A percentile compares a stretch with the other conserved stretches of the same genome.
Conservation (phyloP, 2,329 filamentous ascomycete species). For the Metarhizium rileyi region DNA sequence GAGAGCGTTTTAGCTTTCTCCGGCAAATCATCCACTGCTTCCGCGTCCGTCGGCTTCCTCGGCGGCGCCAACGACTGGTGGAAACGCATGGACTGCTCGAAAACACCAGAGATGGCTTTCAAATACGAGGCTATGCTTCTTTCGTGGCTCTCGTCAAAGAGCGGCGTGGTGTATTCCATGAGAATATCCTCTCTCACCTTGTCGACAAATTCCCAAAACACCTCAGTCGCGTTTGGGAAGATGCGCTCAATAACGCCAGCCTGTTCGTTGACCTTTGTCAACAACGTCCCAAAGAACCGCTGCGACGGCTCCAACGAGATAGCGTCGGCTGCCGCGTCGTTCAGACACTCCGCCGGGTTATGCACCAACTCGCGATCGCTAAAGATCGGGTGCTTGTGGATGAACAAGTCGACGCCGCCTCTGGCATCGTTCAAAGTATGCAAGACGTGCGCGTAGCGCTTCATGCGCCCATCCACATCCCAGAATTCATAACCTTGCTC, state of each 20-base stretch:
- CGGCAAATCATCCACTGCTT: conserved; percentile 47
- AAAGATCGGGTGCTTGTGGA: conserved; percentile 82
- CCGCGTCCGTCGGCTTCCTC: conserved; percentile 20
- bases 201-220: conserved; percentile 71
- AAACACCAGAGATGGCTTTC: conserved; percentile 76
- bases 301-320: conserved; percentile 73
- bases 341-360: conserved; percentile 73
- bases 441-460: conserved; percentile 78
- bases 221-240: conserved; percentile 61
- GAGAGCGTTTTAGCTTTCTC: conserved; percentile 59
- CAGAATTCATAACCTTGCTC: conserved; percentile 83
- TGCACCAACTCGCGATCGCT: conserved; percentile 55
- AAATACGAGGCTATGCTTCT: conserved; percentile 68
- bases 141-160: conserved; percentile 82
- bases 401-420: conserved; percentile 72
- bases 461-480: conserved; percentile 85
- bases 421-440: conserved; percentile 71
- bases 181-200: conserved; percentile 78
- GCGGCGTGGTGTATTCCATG: conserved; percentile 71
- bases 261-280: conserved; percentile 74
- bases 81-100: conserved; percentile 76
- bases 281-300: conserved; percentile 67
- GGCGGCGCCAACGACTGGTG: conserved; percentile 61
- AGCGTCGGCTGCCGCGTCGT: conserved; percentile 51
- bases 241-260: conserved; percentile 69